These are phyloP conservation scores for Vitis hybrid DNA, from an alignment of 177 flowering plant genomes.

Conservation along the genomic window DNA sequence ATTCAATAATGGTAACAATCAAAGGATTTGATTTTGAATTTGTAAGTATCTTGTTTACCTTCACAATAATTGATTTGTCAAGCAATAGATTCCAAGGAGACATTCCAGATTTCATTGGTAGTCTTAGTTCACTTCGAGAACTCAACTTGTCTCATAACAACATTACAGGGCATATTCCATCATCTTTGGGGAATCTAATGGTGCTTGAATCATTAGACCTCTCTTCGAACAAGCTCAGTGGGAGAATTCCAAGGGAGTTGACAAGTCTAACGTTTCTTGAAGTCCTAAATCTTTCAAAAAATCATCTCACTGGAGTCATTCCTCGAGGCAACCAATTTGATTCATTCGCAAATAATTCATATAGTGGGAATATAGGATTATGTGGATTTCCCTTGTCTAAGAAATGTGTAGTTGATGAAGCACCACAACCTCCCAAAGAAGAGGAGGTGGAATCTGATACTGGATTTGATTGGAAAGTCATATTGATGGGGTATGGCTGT, in stretches of 20 bases:
- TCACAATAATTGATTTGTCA: conserved; percentile 22
- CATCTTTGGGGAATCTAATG: conserved; percentile 8
- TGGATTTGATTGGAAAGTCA: conserved; percentile 6
- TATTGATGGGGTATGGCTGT: conserved; percentile 14
- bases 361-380: conserved; percentile 15
- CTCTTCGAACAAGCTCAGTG: conserved; percentile 17
- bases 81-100: conserved; percentile 14
- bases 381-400: conserved; percentile 20
- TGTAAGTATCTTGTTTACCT: background rate
- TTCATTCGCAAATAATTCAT: conserved; percentile 6
- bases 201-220: conserved; percentile 22
- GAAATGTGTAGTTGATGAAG: background rate
- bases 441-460: background rate
- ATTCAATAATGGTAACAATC: background rate
- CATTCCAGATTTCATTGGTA: conserved; percentile 17
- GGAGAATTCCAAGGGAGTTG: conserved; percentile 14
- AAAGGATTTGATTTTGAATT: conserved; percentile 6
- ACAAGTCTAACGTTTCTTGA: conserved; percentile 5
- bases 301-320: conserved; percentile 16
- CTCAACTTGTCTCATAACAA: conserved; percentile 21
- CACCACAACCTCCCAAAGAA: background rate
- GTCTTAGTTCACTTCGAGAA: conserved; percentile 1
- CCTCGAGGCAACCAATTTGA: conserved; percentile 24
- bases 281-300: conserved; percentile 12
- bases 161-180: conserved; percentile 11